A percentile compares a stretch with the other conserved stretches of the same genome.
Evolutionary conservation across 768 basidiomycete species (phyloP).

Genomic region (Agrocybe pediades): DNA sequence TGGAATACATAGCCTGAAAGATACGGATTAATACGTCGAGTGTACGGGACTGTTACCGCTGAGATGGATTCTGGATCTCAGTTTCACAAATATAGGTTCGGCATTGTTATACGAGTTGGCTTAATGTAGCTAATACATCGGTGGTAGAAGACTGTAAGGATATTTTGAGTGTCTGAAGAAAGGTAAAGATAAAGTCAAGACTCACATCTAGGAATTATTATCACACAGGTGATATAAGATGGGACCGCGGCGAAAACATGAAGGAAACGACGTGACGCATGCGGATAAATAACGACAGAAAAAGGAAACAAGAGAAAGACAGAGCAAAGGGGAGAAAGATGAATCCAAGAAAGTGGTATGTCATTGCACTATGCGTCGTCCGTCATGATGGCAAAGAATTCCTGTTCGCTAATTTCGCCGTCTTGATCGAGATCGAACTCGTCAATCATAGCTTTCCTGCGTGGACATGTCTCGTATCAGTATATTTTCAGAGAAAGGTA

Average conservation of each 20-base stretch:
- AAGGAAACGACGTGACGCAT: constrained; percentile 17
- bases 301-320: constrained; percentile 10
- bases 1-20: constrained; percentile 12
- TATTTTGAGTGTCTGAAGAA: constrained; percentile 12
- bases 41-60: constrained; percentile 14
- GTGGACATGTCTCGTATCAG: neutral
- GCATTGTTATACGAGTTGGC: constrained; percentile 16
- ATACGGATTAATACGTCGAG: constrained; percentile 11
- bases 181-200: constrained; percentile 5
- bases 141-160: constrained; percentile 17
- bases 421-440: constrained; percentile 99
- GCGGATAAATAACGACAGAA: constrained; percentile 22
- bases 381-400: constrained; percentile 97
- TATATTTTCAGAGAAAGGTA: neutral
- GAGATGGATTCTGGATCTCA: constrained; percentile 2
- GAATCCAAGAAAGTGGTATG: constrained; percentile 5
- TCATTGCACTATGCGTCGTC: constrained; percentile 68
- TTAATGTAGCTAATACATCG: constrained; percentile 18
- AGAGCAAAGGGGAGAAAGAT: neutral
- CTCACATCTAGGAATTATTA: constrained; percentile 21
- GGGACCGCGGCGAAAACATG: constrained; percentile 18
- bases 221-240: constrained; percentile 19
- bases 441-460: constrained; percentile 99
- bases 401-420: constrained; percentile 94
- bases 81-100: constrained; percentile 20